Evolutionary conservation across 768 basidiomycete species (phyloP), one percentile per base, ranked within the genome.

Genomic region (Lactarius deliciosus): DNA sequence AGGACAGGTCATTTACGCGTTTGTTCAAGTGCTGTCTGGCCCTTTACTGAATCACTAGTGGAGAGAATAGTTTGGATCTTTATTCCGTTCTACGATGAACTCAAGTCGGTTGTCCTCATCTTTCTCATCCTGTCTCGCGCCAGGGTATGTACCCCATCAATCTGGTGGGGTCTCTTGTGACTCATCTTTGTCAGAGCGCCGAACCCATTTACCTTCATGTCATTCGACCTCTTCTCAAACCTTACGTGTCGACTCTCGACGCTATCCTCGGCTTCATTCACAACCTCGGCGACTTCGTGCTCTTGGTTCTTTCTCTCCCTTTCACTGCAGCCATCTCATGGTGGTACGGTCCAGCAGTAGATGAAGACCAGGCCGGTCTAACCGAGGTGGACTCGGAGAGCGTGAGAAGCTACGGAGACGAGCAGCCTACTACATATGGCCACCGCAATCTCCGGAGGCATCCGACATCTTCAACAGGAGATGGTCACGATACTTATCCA

Each of bases 171-270:
- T 28, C 0, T 25, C 25, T 30, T 11, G 59, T 70, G 62, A 70
- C 50, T 34, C 28, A 4, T 59, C 32, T 57, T 55, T 18, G 63
- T 8, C 71, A 94, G 92, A 91, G 91, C 32, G 90, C 93, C 34
- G 93, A 94, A 76, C 93, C 92, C 8, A 83, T 94, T 55, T 92
- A 85, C 72, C 80, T 94, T 22, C 90, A 94, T 74, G 76, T 93
- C 63, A 82, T 94, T 13, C 89, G 92, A 22, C 92, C 93, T 18
- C 73, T 90, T 38, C 75, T 94, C 71, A 90, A 87, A 72, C 92
- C 92, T 7, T 91, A 94, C 71, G 82, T 84, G 16, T 71, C 79
- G 6, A 82, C 87, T 1, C 76, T 94, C 41, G 92, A 94, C 73
- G 79, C 84, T 18, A 64, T 82, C 15, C 79, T 92, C 34, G 88